Base-by-base conservation (phyloP, 2,329 filamentous ascomycete genomes). In the Phaeosphaeriaceae sp. region DNA sequence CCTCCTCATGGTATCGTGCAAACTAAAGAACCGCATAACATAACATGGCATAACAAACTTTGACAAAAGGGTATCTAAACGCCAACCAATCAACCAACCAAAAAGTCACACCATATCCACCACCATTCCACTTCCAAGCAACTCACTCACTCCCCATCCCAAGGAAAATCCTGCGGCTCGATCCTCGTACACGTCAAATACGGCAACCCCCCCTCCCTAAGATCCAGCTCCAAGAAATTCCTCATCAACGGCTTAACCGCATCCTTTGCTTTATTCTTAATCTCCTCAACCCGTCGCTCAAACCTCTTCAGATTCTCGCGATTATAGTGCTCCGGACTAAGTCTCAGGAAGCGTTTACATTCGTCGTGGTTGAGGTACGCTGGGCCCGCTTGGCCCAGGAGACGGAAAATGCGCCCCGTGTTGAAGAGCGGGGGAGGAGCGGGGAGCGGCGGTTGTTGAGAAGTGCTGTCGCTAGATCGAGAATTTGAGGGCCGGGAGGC, bases 291-390 rank as follows among this genome's bases (percentile, higher is more conserved):
- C 56, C 93, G 86, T 71, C 91, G 88, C 81, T 97, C 94, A 67
- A 97, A 97, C 3, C 91, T 85, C 60, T 90, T 87, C 50, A 97
- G 78, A 62, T 92, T 94, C n/a, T 97, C 94, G 19, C 94, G 86
- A 47, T 86, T 92, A 79, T 97, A 97, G 8, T 94, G 79, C 21
- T 95, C 91, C 0, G 92, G 91, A 11, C 88, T 89, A 22, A 94
- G 82, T 76, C 97, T 96, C 53, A 97, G 84, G 70, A 97, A 97
- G 22, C 88, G 88, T 78, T 97, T 97, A 74, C 94, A 91, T 65
- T 97, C 94, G 65, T 97, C 93, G 75, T 94, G 93, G 1, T 83
- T 79, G 5, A 98, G 86, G 73, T 95, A 97, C 0, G 85, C 83
- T 10, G 84, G 77, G 0, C 86, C 81, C 3, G 86, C 81, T 4